Evolutionary conservation across 1,284 basidiomycete species (phyloP).

Genomic region (Rhodotorula sp.): DNA sequence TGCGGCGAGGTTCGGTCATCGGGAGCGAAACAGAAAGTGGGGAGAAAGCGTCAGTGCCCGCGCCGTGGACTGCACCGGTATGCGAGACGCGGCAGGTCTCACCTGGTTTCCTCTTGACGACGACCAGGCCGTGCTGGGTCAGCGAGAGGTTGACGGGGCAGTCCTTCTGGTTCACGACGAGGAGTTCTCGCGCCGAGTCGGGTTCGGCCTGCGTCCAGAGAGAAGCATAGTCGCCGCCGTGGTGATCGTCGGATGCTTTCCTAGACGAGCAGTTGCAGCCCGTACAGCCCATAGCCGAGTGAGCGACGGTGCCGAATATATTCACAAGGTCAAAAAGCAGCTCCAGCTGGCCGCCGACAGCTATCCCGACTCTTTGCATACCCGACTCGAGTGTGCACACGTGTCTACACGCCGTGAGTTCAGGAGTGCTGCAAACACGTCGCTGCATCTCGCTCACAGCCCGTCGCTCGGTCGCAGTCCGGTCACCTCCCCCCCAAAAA

Average conservation of each 20-base stretch:
- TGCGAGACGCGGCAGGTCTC: not conserved
- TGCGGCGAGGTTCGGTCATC: not conserved
- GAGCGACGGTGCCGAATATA: not conserved
- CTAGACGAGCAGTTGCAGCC: not conserved
- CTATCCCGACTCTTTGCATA: too few species aligned
- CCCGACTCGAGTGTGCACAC: too few species aligned
- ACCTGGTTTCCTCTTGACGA: constrained; percentile 8
- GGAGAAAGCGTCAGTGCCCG: not conserved
- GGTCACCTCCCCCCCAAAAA: not conserved
- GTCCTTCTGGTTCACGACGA: not conserved
- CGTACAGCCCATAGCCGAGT: not conserved
- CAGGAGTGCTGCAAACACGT: too few species aligned
- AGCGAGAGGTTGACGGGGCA: constrained; percentile 14
- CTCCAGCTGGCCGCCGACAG: too few species aligned
- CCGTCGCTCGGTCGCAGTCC: not conserved
- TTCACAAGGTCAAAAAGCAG: not conserved
- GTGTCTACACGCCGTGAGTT: too few species aligned
- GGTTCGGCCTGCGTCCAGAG: not conserved
- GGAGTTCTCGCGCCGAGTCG: not conserved
- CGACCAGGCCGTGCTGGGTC: not conserved
- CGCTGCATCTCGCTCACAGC: too few species aligned
- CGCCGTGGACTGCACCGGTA: not conserved
- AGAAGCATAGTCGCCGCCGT: not conserved
- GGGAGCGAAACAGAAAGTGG: not conserved
- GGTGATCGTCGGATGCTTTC: not conserved